Percentiles rank a stretch among this genome's conserved stretches.
Conservation (phyloP, 768 basidiomycete genomes). For the Boletus reticuloceps region DNA sequence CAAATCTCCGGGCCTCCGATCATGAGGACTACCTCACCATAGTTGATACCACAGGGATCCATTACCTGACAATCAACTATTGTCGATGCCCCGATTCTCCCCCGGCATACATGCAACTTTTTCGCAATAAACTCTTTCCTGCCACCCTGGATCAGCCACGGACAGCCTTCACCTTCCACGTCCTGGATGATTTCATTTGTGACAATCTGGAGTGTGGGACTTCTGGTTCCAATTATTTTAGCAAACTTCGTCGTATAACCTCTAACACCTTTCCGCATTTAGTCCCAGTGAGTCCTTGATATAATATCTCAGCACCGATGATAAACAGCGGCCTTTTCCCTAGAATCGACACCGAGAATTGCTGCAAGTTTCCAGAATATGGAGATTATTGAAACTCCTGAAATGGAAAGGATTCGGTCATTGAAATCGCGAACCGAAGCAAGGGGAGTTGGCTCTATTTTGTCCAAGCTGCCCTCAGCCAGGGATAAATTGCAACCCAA, state of each 20-base stretch:
- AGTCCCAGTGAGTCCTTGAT: background rate
- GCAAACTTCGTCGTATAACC: background rate
- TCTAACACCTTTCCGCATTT: background rate
- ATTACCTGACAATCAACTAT: background rate
- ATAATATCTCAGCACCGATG: no score
- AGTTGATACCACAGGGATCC: no score
- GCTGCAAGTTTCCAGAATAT: constrained; percentile 12
- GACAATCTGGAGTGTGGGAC: constrained; percentile 20
- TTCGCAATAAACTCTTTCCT: background rate
- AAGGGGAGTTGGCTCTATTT: constrained; percentile 3
- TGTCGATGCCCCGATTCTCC: no score
- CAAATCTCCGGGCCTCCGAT: no score
- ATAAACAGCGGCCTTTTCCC: no score
- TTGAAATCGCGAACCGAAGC: accelerated
- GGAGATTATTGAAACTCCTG: background rate
- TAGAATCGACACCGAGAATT: constrained; percentile 20
- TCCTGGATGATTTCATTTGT: constrained; percentile 18
- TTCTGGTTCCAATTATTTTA: background rate
- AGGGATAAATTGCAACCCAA: no score
- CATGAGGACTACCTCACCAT: no score
- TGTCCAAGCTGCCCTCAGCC: constrained; percentile 30
- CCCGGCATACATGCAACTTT: no score
- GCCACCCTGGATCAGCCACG: background rate
- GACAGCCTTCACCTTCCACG: constrained; percentile 10
- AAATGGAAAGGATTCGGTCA: constrained; percentile 19